phyloP scores from a whole-genome alignment of 2,329 filamentous ascomycete species.

The Aurifilum marmelostoma region DNA sequence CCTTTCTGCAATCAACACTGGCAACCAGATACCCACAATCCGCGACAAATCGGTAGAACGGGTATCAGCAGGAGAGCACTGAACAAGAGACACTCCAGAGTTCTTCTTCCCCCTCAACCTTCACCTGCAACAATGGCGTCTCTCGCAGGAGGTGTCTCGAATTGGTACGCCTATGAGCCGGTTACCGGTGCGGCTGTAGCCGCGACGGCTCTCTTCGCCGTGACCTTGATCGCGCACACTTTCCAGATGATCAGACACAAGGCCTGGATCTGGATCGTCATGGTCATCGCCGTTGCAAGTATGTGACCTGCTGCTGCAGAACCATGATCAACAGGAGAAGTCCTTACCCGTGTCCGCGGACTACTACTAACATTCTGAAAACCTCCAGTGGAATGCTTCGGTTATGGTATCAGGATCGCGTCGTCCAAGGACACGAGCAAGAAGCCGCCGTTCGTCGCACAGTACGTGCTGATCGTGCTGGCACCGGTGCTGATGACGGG shows the following conservation, averaged over 20 bases:
- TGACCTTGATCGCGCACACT: slow-evolving; percentile 33
- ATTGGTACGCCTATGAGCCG: slow-evolving; percentile 35
- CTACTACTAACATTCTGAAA: not conserved
- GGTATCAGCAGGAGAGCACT: not conserved
- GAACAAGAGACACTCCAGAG: not conserved
- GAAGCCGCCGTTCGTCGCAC: slow-evolving; percentile 38
- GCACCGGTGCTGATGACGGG: slow-evolving; percentile 46
- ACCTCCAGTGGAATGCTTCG: slow-evolving; percentile 42
- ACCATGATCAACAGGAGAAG: not conserved
- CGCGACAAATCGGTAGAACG: not conserved
- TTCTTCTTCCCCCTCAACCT: too few species aligned
- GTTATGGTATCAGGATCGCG: slow-evolving; percentile 39
- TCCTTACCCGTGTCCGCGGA: not conserved
- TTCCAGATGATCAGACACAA: slow-evolving; percentile 35
- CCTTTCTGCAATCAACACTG: slow-evolving; percentile 8
- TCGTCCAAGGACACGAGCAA: slow-evolving; percentile 36
- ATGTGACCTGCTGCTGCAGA: slow-evolving; percentile 14
- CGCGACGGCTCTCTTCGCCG: slow-evolving; percentile 34
- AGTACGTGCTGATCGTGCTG: slow-evolving; percentile 44
- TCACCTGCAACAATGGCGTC: not conserved
- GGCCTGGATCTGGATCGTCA: slow-evolving; percentile 38
- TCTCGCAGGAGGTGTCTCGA: slow-evolving; percentile 17
- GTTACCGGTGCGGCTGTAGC: slow-evolving; percentile 35
- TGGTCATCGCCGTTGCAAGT: slow-evolving; percentile 37
- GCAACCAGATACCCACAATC: not conserved